Evolutionary conservation across 441 rosid genomes (phyloP).

Genomic region (Hura crepitans): DNA sequence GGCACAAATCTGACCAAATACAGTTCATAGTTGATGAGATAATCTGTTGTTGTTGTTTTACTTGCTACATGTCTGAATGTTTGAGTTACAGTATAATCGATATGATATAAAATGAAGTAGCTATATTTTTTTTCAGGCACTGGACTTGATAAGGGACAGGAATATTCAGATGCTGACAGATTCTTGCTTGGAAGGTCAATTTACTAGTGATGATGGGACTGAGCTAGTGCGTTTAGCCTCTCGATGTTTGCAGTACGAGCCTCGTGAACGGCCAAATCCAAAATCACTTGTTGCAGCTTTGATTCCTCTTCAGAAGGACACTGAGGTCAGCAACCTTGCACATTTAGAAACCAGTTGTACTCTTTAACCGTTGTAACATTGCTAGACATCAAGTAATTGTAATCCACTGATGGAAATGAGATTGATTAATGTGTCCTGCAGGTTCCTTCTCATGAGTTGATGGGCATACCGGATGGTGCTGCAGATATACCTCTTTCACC

Average conservation of each 20-base stretch:
- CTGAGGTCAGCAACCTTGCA: slow-evolving; percentile 42
- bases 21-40: background rate
- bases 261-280: slow-evolving; percentile 73
- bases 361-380: background rate
- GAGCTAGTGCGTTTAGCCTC: slow-evolving; percentile 74
- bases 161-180: slow-evolving; percentile 77
- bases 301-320: slow-evolving; percentile 71
- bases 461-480: slow-evolving; percentile 63
- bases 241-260: slow-evolving; percentile 73
- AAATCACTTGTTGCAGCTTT: slow-evolving; percentile 60
- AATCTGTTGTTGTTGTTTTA: background rate
- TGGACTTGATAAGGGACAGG: slow-evolving; percentile 78
- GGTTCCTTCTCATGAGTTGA: slow-evolving; percentile 73
- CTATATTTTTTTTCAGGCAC: slow-evolving; percentile 49
- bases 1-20: background rate
- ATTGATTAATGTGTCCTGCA: slow-evolving; percentile 23
- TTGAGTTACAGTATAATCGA: background rate
- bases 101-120: slow-evolving; percentile 13
- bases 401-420: slow-evolving; percentile 13
- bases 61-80: background rate
- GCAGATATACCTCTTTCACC: slow-evolving; percentile 56
- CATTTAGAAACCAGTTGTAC: background rate
- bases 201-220: slow-evolving; percentile 60
- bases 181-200: slow-evolving; percentile 82
- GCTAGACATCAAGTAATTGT: slow-evolving; percentile 9